A percentile compares a stretch with the other conserved stretches of the same genome.
Conservation (phyloP, 1,284 basidiomycete genomes). For the Marasmius oreades region DNA sequence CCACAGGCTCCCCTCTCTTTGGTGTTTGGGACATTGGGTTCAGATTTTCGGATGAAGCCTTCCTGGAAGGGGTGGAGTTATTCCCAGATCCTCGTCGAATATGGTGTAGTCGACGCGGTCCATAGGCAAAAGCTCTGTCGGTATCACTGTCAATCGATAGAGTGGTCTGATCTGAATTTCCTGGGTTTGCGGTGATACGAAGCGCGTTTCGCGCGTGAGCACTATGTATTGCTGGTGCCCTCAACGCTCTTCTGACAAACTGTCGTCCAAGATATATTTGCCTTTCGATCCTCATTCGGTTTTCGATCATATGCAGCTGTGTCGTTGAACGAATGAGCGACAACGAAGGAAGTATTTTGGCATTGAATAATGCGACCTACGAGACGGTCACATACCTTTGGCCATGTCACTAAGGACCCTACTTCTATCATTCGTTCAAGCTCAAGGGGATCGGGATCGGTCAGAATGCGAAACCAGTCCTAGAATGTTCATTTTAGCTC, state of each 20-base stretch:
- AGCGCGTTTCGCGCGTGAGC: constrained; percentile 1
- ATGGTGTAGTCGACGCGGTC: constrained; percentile 45
- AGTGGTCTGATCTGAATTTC: constrained; percentile 46
- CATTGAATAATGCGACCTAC: background rate
- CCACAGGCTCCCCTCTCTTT: constrained; percentile 31
- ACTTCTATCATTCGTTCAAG: constrained; percentile 82
- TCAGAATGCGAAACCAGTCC: constrained; percentile 85
- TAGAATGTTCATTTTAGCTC: constrained; percentile 24
- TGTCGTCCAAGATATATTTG: constrained; percentile 82
- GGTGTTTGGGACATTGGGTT: constrained; percentile 37
- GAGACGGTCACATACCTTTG: constrained; percentile 58
- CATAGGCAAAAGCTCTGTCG: constrained; percentile 48
- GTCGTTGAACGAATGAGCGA: background rate
- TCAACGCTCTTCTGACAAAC: constrained; percentile 56
- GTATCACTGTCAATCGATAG: constrained; percentile 60
- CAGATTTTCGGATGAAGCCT: constrained; percentile 29
- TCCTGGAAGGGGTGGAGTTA: constrained; percentile 20
- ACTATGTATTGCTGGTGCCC: constrained; percentile 15
- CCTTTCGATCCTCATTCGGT: constrained; percentile 75
- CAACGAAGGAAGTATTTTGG: background rate
- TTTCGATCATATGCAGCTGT: constrained; percentile 89
- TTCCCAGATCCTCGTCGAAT: constrained; percentile 21
- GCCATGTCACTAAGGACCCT: constrained; percentile 92
- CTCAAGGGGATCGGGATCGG: constrained; percentile 79
- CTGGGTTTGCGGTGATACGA: constrained; percentile 21